Evolutionary conservation across 192 early-diverging fungal genomes (phyloP).

Genomic region (Obelidium mucronatum): DNA sequence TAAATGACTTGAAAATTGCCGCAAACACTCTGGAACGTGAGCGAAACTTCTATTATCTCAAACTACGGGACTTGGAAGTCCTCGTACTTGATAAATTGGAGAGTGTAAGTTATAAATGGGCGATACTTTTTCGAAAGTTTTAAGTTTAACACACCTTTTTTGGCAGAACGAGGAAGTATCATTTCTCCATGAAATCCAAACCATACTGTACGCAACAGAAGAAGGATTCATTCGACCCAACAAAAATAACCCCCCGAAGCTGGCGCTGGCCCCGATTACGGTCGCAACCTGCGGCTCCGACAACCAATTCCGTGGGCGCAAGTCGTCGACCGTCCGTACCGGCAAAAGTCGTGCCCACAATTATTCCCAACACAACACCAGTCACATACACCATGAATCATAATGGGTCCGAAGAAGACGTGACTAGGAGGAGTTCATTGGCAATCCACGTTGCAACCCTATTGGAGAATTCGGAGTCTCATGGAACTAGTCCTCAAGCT

Average conservation of each 20-base stretch:
- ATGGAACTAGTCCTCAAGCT: no score
- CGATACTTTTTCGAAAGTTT: no score
- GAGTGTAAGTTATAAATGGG: constrained; percentile 28
- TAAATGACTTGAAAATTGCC: constrained; percentile 26
- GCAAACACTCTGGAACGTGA: constrained; percentile 85
- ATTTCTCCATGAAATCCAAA: constrained; percentile 74
- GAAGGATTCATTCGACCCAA: constrained; percentile 53
- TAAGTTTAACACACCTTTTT: not conserved
- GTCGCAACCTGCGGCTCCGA: constrained; percentile 1
- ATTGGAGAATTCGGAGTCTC: not conserved
- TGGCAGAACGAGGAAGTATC: constrained; percentile 48
- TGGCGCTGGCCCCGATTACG: constrained; percentile 1
- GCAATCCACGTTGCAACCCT: no score
- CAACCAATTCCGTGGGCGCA: not conserved
- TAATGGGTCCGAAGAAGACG: not conserved
- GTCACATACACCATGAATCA: not conserved
- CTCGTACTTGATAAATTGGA: constrained; percentile 78
- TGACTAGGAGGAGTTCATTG: not conserved
- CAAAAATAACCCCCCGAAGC: constrained; percentile 26
- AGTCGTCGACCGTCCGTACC: not conserved
- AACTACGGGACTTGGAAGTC: constrained; percentile 90
- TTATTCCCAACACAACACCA: not conserved
- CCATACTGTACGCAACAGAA: constrained; percentile 88
- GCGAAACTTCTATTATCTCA: constrained; percentile 90
- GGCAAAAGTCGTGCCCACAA: not conserved